A percentile compares a stretch with the other conserved stretches of the same genome.
Conservation (phyloP, 768 basidiomycete species). For the Auriscalpium vulgare region DNA sequence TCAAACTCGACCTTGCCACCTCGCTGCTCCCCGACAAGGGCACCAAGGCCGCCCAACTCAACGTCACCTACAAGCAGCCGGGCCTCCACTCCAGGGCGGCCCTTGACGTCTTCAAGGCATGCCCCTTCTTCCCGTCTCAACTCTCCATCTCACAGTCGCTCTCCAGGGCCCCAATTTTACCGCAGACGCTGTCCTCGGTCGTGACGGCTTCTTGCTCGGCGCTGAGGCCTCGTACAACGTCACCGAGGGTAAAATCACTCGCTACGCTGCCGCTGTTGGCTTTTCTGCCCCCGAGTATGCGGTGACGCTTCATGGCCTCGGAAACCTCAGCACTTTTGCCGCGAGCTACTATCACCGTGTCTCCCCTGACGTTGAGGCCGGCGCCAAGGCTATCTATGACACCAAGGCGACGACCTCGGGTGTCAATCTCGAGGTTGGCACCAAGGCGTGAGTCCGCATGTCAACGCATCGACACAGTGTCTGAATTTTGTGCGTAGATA, state of each 20-base stretch:
- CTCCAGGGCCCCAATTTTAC: constrained; percentile 92
- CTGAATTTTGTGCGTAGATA: constrained; percentile 32
- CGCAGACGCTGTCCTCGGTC: constrained; percentile 89
- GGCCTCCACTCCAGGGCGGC: constrained; percentile 86
- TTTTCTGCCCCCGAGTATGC: constrained; percentile 97
- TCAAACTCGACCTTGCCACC: constrained; percentile 89
- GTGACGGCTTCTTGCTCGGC: constrained; percentile 96
- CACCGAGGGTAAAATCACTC: constrained; percentile 84
- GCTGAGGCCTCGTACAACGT: constrained; percentile 96
- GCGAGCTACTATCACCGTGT: constrained; percentile 99
- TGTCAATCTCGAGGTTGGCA: constrained; percentile 89
- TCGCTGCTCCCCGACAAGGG: constrained; percentile 82
- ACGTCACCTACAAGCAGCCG: constrained; percentile 90
- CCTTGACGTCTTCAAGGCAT: constrained; percentile 91
- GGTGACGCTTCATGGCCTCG: constrained; percentile 87
- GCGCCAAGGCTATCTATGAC: constrained; percentile 95
- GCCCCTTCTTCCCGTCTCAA: constrained; percentile 11
- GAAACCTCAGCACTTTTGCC: constrained; percentile 88
- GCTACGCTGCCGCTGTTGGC: constrained; percentile 87
- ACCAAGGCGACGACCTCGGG: constrained; percentile 80
- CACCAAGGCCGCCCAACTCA: constrained; percentile 76
- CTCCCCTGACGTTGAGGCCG: constrained; percentile 84
- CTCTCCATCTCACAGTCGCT: neutral
- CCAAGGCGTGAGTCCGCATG: constrained; percentile 68
- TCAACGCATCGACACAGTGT: neutral